These are phyloP conservation scores for Geotrichum bryndzae DNA, from an alignment of 1,139 yeast genomes.

Conservation along the genomic window DNA sequence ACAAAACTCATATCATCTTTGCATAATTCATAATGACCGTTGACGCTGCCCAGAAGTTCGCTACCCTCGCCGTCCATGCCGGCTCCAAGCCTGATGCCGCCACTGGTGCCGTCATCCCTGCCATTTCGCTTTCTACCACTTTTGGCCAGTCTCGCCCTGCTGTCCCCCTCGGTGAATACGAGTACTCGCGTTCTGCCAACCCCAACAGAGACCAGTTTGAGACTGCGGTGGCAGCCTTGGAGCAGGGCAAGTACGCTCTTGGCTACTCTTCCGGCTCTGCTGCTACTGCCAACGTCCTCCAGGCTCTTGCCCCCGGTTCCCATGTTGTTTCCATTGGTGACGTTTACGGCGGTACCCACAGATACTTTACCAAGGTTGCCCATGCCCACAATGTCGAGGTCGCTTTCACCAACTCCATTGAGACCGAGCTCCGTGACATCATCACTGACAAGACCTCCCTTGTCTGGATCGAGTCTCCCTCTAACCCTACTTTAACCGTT, in stretches of 20 bases:
- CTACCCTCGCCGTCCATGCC: conserved; percentile 78
- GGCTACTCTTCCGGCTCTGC: conserved; percentile 87
- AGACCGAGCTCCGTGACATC: conserved; percentile 50
- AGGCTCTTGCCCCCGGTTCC: conserved; percentile 64
- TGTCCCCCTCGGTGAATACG: conserved; percentile 70
- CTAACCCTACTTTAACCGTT: conserved; percentile 76
- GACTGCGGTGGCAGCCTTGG: conserved; percentile 72
- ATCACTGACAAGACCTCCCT: conserved; percentile 58
- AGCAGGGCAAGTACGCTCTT: conserved; percentile 68
- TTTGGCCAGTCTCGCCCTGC: conserved; percentile 78
- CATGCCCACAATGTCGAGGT: conserved; percentile 70
- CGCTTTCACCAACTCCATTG: conserved; percentile 61
- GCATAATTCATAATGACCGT: conserved; percentile 10
- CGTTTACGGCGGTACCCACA: conserved; percentile 89
- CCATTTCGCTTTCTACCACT: conserved; percentile 80
- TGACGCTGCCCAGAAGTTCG: conserved; percentile 39
- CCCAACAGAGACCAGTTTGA: conserved; percentile 86
- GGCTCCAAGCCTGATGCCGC: conserved; percentile 68
- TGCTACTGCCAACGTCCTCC: conserved; percentile 72
- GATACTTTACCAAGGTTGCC: conserved; percentile 85
- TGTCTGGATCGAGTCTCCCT: conserved; percentile 88
- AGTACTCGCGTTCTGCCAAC: conserved; percentile 82
- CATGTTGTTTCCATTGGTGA: conserved; percentile 81
- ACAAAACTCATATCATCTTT: background rate
- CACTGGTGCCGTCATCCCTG: conserved; percentile 85